phyloP scores from a whole-genome alignment of 2,329 filamentous ascomycete species.

The Pseudogymnoascus sp. region DNA sequence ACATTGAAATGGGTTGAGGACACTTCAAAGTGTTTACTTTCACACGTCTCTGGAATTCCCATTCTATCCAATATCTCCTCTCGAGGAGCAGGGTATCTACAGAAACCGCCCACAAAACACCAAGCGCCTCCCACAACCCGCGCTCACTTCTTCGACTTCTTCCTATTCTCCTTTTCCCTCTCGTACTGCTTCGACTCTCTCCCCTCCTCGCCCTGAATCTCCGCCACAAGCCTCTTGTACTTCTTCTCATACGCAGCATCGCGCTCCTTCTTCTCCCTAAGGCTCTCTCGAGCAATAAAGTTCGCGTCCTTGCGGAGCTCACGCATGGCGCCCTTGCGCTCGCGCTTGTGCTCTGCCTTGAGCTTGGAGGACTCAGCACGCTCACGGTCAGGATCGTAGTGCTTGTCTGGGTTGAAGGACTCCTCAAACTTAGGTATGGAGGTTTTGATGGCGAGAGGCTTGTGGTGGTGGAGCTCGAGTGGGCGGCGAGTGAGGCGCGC shows the following conservation, averaged over 20 bases:
- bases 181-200: constrained; percentile 82
- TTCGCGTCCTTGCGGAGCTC: constrained; percentile 92
- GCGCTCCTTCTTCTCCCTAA: constrained; percentile 85
- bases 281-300: constrained; percentile 84
- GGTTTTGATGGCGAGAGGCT: constrained; percentile 77
- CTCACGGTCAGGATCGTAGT: constrained; percentile 93
- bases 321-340: constrained; percentile 88
- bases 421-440: constrained; percentile 95
- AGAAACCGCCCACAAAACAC: constrained; percentile 4
- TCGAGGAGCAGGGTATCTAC: constrained; percentile 6
- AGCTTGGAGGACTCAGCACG: constrained; percentile 78
- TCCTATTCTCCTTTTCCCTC: constrained; percentile 69
- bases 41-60: background rate
- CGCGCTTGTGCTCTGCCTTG: constrained; percentile 84
- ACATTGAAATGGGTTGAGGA: background rate
- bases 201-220: constrained; percentile 94
- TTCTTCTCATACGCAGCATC: constrained; percentile 95
- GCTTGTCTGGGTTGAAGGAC: constrained; percentile 84
- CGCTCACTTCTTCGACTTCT: constrained; percentile 47
- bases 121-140: background rate
- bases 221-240: constrained; percentile 81
- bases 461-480: constrained; percentile 82
- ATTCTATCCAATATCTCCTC: constrained; percentile 1
- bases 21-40: background rate
- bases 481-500: constrained; percentile 63